Conservation (phyloP, 2,329 filamentous ascomycete genomes). For the Capronia americana region DNA sequence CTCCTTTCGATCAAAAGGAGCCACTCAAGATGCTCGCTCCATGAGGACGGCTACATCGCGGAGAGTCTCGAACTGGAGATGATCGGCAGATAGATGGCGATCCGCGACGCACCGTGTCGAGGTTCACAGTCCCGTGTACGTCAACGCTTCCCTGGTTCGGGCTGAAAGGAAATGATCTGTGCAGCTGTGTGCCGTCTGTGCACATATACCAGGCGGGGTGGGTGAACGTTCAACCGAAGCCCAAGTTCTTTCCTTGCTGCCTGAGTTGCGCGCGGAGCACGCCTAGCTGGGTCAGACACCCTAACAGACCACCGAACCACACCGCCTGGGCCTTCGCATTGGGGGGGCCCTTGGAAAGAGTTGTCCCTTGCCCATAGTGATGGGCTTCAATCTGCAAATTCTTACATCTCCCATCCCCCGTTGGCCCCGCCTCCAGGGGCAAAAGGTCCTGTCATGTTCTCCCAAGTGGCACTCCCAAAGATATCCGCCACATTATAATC, state of each 20-base stretch:
- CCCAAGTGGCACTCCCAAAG: slow-evolving; percentile 39
- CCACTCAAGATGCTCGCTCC: background rate
- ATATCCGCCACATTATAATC: slow-evolving; percentile 40
- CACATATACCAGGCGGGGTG: background rate
- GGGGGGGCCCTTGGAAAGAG: background rate
- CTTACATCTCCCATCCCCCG: slow-evolving; percentile 33
- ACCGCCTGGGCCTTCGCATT: background rate
- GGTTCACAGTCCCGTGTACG: background rate
- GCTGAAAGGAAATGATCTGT: background rate
- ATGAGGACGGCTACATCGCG: background rate
- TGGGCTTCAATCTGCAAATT: background rate
- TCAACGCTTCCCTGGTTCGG: background rate
- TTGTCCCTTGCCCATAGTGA: background rate
- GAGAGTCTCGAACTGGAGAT: background rate
- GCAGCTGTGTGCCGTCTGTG: background rate
- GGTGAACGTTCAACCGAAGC: background rate
- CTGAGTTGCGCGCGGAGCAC: background rate
- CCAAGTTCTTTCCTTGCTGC: background rate
- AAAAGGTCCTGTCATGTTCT: slow-evolving; percentile 40
- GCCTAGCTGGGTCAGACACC: background rate
- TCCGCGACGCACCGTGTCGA: background rate
- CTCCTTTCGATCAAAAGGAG: background rate
- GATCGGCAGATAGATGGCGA: background rate
- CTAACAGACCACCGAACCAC: background rate
- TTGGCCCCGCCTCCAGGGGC: slow-evolving; percentile 30